phyloP scores from a whole-genome alignment of 306 rosid genomes.

The Fragaria ananassa region DNA sequence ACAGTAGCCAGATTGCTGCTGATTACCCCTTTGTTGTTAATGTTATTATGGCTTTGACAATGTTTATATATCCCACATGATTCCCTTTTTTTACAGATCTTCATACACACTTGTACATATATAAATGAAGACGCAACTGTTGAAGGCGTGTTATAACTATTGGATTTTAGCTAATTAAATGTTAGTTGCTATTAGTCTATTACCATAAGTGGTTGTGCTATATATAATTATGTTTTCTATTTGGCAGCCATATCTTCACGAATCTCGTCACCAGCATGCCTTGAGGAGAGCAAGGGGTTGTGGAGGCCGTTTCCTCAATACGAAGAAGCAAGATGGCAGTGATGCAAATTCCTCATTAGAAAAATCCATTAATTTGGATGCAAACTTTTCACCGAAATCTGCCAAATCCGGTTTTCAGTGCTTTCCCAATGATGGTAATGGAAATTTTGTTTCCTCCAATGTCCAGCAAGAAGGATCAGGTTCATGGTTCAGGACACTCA shows the following conservation, averaged over 20 bases:
- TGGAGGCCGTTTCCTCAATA: conserved; percentile 85
- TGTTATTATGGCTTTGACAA: not conserved
- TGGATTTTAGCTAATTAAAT: not conserved
- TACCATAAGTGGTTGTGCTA: not conserved
- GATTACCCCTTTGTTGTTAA: not conserved
- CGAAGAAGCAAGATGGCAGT: conserved; percentile 47
- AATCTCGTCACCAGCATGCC: conserved; percentile 84
- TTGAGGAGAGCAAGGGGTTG: conserved; percentile 86
- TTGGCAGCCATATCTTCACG: conserved; percentile 84
- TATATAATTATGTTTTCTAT: conserved; percentile 9
- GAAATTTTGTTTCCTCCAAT: conserved; percentile 31
- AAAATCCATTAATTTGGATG: conserved; percentile 24
- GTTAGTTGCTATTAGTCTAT: not conserved
- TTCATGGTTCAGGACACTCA: conserved; percentile 28
- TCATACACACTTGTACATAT: not conserved
- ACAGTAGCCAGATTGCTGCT: not conserved
- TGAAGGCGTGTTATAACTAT: not conserved
- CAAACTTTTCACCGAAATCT: conserved; percentile 30
- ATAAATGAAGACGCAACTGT: not conserved
- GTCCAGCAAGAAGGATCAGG: conserved; percentile 31
- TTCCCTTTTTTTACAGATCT: not conserved
- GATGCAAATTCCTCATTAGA: conserved; percentile 28
- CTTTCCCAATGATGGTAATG: conserved; percentile 25
- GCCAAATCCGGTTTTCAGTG: conserved; percentile 19
- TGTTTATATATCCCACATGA: not conserved